Base-by-base conservation (phyloP, 805 yeast genomes). In the Candida sanyiensis region DNA sequence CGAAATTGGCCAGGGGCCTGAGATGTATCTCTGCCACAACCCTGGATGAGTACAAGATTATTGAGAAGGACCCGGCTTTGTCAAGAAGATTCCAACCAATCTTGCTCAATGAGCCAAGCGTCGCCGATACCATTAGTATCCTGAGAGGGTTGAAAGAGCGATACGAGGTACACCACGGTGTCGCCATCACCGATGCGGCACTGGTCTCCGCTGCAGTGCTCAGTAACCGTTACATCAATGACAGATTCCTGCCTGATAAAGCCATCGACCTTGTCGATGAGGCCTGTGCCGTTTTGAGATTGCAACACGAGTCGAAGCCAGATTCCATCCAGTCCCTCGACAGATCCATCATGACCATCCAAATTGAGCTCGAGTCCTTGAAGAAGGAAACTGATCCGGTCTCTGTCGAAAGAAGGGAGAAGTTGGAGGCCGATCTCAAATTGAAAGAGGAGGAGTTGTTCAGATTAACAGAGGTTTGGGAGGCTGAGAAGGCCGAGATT, bases 1-100 rank as follows among this genome's bases (percentile, higher is more conserved):
- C 98, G 1, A 93, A 90, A 8, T 68, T 90, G 40, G 96, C 97
- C 1, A 77, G 96, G 56, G 97, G 97, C 1, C 70, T 90, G 40
- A 90, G 95, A 47, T 85, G 96, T 62, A 86, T 95, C 54, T 96
- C 97, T 44, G 98, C 98, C 1, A 90, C 98, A 1, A 90, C 98
- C 1, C 68, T 86, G 36, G 97, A 90, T 46, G 98, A 90, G 59
- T 90, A 84, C 63, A 88, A 87, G 58, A 86, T 88, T 52, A 90
- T 90, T 48, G 97, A 90, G 62, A 90, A 90, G 57, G 98, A 90
- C 55, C 95, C 95, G 1, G 97, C 97, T 1, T 69, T 90, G 44
- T 90, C 97, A 2, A 76, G 98, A 65, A 73, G 98, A 50, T 89
- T 90, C 61, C 95, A 90, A 52, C 83, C 96, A 1, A 95, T 90